A percentile compares a stretch with the other conserved stretches of the same genome.
Conservation (phyloP, 495 filamentous ascomycete genomes). For the Penicillium maclennaniae region DNA sequence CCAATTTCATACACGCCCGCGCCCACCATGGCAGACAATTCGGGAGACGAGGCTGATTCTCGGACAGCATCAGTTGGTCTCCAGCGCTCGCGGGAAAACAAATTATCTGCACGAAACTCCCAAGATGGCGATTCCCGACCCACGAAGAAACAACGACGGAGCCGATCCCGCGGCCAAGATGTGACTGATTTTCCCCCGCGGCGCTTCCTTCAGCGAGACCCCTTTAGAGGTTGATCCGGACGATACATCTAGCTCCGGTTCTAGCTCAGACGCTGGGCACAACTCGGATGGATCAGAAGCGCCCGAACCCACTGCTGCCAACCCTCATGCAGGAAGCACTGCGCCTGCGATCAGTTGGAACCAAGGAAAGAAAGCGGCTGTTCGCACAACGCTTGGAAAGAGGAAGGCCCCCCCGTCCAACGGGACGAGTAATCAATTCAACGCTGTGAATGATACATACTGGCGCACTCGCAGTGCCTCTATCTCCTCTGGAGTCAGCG, state of each 20-base stretch:
- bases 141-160: constrained; percentile 30
- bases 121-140: constrained; percentile 25
- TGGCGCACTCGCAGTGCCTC: constrained; percentile 42
- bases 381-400: constrained; percentile 35
- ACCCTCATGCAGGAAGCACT: constrained; percentile 25
- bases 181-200: constrained; percentile 35
- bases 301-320: constrained; percentile 3
- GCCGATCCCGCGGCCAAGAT: constrained; percentile 21
- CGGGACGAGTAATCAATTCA: constrained; percentile 22
- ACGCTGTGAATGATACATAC: constrained; percentile 38
- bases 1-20: neutral
- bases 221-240: constrained; percentile 35
- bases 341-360: constrained; percentile 42
- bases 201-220: constrained; percentile 34
- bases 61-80: constrained; percentile 37
- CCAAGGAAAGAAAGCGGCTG: constrained; percentile 31
- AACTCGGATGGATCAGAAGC: constrained; percentile 18
- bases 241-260: constrained; percentile 30
- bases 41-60: constrained; percentile 41
- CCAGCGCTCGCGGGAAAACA: constrained; percentile 22
- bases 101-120: constrained; percentile 20
- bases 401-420: constrained; percentile 12
- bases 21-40: neutral
- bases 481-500: constrained; percentile 18
- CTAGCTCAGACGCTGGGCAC: constrained; percentile 20